Evolutionary conservation across 306 rosid genomes (phyloP).

Genomic region (Vachellia pachyceras): DNA sequence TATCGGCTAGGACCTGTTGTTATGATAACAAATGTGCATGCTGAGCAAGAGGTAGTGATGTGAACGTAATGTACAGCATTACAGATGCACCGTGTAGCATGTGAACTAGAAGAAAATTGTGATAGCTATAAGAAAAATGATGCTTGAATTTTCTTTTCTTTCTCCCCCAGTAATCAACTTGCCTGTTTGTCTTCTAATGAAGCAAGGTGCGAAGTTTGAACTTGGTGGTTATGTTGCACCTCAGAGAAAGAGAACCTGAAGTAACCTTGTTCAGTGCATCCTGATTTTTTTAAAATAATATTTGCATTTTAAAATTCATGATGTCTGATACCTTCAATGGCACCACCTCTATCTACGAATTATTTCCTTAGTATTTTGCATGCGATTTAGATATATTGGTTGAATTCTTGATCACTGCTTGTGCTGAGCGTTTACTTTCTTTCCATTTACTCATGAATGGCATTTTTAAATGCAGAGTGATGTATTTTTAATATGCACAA

Average conservation of each 20-base stretch:
- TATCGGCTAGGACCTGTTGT: conserved; percentile 10
- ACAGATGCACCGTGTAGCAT: background rate
- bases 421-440: conserved; percentile 14
- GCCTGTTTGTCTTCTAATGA: background rate
- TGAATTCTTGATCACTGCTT: background rate
- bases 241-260: background rate
- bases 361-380: conserved; percentile 4
- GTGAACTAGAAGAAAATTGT: background rate
- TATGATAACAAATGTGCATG: background rate
- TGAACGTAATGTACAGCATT: background rate
- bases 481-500: conserved; percentile 83
- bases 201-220: background rate
- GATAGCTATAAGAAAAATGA: background rate
- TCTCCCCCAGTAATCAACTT: background rate
- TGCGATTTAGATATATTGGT: conserved; percentile 12
- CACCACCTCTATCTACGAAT: background rate
- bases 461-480: conserved; percentile 77
- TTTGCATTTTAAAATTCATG: background rate
- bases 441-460: conserved; percentile 38
- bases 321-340: conserved; percentile 3
- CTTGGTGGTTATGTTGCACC: background rate
- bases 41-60: conserved; percentile 15
- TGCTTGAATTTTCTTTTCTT: background rate
- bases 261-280: background rate
- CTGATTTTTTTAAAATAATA: background rate